Evolutionary conservation across 768 basidiomycete species (phyloP).

Genomic region (Phlebiopsis gigantea): DNA sequence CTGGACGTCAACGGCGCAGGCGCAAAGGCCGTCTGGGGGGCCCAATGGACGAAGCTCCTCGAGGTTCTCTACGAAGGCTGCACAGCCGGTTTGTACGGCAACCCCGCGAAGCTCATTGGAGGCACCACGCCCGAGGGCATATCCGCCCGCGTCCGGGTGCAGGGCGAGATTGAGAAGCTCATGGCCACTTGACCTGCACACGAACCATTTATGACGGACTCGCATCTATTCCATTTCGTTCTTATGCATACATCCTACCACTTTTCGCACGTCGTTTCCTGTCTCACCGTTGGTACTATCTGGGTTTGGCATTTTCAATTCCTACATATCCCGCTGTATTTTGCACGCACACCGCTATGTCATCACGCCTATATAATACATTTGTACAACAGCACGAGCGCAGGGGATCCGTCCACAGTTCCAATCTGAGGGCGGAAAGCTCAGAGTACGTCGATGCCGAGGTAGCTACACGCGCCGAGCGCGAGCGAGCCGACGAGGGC

Average conservation of each 20-base stretch:
- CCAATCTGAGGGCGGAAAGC: background rate
- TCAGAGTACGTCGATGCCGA: constrained; percentile 20
- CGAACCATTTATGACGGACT: background rate
- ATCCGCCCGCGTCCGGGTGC: constrained; percentile 58
- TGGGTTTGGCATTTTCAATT: background rate
- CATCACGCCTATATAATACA: background rate
- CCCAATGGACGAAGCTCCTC: constrained; percentile 74
- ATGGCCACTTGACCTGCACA: constrained; percentile 24
- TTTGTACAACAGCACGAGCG: background rate
- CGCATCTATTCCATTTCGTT: background rate
- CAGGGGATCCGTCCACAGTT: background rate
- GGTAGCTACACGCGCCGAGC: constrained; percentile 19
- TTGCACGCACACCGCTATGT: background rate
- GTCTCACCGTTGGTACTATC: background rate
- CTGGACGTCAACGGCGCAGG: constrained; percentile 65
- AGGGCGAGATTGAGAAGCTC: constrained; percentile 63
- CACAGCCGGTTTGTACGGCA: constrained; percentile 45
- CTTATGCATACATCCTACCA: background rate
- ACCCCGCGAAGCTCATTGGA: constrained; percentile 44
- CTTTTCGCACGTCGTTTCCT: background rate
- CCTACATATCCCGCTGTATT: background rate
- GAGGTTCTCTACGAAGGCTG: constrained; percentile 59
- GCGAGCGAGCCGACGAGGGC: constrained; percentile 18
- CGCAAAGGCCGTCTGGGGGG: constrained; percentile 63
- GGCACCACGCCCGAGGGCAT: constrained; percentile 55